phyloP scores from a whole-genome alignment of 1,284 basidiomycete species.

The Ceratobasidium sp. region DNA sequence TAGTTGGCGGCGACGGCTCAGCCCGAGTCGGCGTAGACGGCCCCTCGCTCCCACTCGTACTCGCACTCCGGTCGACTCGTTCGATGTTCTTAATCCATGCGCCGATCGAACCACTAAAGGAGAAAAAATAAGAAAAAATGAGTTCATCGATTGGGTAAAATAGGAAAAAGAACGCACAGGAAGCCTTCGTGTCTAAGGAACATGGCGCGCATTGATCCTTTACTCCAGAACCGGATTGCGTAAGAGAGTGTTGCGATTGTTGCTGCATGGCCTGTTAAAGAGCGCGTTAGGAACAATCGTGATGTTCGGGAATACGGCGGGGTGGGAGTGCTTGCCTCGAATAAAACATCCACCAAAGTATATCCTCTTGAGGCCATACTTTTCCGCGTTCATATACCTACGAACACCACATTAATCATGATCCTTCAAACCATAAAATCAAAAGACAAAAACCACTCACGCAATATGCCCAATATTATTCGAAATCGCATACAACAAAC shows the following conservation, averaged over 20 bases:
- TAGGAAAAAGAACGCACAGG: conserved; percentile 74
- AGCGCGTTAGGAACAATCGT: background rate
- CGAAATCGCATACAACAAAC: conserved; percentile 94
- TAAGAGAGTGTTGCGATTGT: conserved; percentile 98
- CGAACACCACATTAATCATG: background rate
- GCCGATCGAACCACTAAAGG: conserved; percentile 83
- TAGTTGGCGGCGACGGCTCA: background rate
- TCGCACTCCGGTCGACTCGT: conserved; percentile 6
- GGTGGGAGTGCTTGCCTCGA: conserved; percentile 71
- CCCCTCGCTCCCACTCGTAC: background rate
- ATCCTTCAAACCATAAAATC: background rate
- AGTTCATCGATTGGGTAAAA: background rate
- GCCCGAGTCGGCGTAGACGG: conserved; percentile 12
- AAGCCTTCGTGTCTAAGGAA: conserved; percentile 99
- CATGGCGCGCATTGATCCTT: conserved; percentile 95
- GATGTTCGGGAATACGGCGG: background rate
- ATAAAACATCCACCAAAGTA: conserved; percentile 99
- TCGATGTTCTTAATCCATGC: conserved; percentile 97
- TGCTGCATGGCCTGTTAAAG: conserved; percentile 86
- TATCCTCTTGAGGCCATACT: conserved; percentile 96
- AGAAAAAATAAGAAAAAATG: background rate
- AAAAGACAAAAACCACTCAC: conserved; percentile 67
- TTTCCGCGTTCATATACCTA: conserved; percentile 99
- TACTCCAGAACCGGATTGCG: conserved; percentile 99
- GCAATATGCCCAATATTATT: conserved; percentile 99